These are phyloP conservation scores for Arabidopsis lyrata DNA, from an alignment of 441 rosid species.

Conservation along the genomic window DNA sequence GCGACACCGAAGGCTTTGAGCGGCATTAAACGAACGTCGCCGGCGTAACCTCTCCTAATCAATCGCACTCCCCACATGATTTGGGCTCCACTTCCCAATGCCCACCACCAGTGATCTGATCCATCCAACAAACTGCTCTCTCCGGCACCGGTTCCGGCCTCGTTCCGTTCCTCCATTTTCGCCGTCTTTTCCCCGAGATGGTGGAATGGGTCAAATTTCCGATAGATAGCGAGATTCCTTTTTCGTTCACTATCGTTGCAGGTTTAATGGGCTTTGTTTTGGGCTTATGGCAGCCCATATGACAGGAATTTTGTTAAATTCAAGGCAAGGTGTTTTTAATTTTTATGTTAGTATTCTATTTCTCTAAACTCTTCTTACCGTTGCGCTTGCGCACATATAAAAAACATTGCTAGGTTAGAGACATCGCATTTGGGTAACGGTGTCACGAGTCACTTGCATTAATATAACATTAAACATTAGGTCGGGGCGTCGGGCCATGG, in stretches of 20 bases:
- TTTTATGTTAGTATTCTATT: too few species aligned
- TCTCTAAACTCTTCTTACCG: not conserved
- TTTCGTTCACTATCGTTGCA: not conserved
- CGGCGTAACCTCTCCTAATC: constrained; percentile 58
- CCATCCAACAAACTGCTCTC: constrained; percentile 12
- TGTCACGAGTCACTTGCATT: constrained; percentile 26
- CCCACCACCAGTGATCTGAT: constrained; percentile 60
- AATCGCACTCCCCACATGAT: constrained; percentile 62
- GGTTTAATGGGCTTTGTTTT: not conserved
- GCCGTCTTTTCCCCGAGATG: constrained; percentile 11
- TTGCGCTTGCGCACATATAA: too few species aligned
- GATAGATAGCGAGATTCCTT: constrained; percentile 8
- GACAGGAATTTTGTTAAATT: too few species aligned
- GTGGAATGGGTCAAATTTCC: not conserved
- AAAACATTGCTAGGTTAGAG: not conserved
- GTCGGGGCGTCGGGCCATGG: constrained; percentile 30
- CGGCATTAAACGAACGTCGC: constrained; percentile 64
- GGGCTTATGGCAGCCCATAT: constrained; percentile 22
- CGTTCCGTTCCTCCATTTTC: constrained; percentile 38
- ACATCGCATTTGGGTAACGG: constrained; percentile 9
- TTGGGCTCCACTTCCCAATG: constrained; percentile 57
- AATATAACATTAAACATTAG: not conserved
- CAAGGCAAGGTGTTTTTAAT: too few species aligned
- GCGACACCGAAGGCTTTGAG: constrained; percentile 75
- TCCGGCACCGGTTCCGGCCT: not conserved